phyloP scores from a whole-genome alignment of 2,329 filamentous ascomycete species.

The Daldinia sp. region DNA sequence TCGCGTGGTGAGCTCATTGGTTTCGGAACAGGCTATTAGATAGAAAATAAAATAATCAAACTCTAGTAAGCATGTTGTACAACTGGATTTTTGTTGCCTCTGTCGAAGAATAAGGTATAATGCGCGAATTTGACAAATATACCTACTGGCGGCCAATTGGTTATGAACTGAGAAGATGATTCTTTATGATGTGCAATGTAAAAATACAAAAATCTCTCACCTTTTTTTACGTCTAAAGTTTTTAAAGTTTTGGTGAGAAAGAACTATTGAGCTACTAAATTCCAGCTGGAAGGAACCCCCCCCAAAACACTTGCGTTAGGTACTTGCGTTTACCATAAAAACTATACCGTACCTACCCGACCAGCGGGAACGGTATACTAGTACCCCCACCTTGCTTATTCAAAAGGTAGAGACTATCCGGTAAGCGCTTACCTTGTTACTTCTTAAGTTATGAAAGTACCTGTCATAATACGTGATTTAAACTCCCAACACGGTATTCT shows the following conservation, averaged over 20 bases:
- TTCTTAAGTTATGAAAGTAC: neutral
- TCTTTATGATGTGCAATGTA: conserved; percentile 13
- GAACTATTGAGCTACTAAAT: neutral
- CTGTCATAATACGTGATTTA: neutral
- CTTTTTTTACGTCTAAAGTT: conserved; percentile 4
- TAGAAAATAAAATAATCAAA: neutral
- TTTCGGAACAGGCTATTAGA: conserved; percentile 23
- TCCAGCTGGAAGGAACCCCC: neutral
- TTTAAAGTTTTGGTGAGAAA: neutral
- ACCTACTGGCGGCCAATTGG: conserved; percentile 23
- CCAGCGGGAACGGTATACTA: neutral
- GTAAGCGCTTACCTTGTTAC: neutral
- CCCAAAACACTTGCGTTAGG: neutral
- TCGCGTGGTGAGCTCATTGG: conserved; percentile 8
- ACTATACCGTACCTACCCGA: conserved; percentile 1
- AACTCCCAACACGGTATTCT: neutral
- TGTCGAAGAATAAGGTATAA: conserved; percentile 24
- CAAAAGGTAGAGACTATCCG: neutral
- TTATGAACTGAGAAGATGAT: conserved; percentile 15
- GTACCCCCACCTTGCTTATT: neutral
- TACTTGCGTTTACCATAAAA: neutral
- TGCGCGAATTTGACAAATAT: conserved; percentile 27
- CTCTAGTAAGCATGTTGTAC: conserved; percentile 25
- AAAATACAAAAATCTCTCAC: neutral
- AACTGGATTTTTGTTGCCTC: conserved; percentile 9